A percentile compares a stretch with the other conserved stretches of the same genome.
These are phyloP conservation scores for Colletotrichum agaves DNA, from an alignment of 2,329 filamentous ascomycete genomes.

Conservation along the genomic window DNA sequence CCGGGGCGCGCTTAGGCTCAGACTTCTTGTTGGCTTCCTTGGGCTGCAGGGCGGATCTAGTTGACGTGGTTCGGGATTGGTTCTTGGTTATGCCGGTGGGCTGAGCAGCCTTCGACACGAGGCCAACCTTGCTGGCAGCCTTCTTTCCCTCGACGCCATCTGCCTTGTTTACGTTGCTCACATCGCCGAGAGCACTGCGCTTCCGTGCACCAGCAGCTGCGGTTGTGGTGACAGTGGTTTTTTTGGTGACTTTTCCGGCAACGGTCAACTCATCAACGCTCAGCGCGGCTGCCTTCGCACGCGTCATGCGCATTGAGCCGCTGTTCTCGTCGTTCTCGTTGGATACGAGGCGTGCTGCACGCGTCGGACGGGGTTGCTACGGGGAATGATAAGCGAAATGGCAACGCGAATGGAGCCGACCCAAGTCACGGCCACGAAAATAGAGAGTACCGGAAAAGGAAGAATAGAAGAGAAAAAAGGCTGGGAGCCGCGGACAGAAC, in stretches of 20 bases:
- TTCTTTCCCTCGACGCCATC: slow-evolving; percentile 82
- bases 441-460: background rate
- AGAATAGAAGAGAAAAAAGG: background rate
- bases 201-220: slow-evolving; percentile 68
- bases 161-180: slow-evolving; percentile 92
- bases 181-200: slow-evolving; percentile 88
- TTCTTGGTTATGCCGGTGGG: slow-evolving; percentile 85
- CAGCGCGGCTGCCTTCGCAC: slow-evolving; percentile 88
- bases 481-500: slow-evolving; percentile 37
- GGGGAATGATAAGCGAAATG: slow-evolving; percentile 41
- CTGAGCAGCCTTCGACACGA: slow-evolving; percentile 84
- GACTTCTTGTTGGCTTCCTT: slow-evolving; percentile 75
- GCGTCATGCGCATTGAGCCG: slow-evolving; percentile 83
- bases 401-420: slow-evolving; percentile 20
- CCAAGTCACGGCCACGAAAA: background rate
- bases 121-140: slow-evolving; percentile 69
- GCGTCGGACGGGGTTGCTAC: slow-evolving; percentile 72
- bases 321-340: slow-evolving; percentile 97
- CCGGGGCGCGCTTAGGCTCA: slow-evolving; percentile 78
- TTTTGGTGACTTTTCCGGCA: slow-evolving; percentile 75
- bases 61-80: slow-evolving; percentile 64
- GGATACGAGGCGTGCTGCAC: slow-evolving; percentile 76
- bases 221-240: slow-evolving; percentile 62
- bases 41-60: slow-evolving; percentile 69
- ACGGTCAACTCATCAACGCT: slow-evolving; percentile 70